A percentile compares a stretch with the other conserved stretches of the same genome.
These are phyloP conservation scores for Candida sphagnicola DNA, from an alignment of 805 yeast species.

Conservation along the genomic window DNA sequence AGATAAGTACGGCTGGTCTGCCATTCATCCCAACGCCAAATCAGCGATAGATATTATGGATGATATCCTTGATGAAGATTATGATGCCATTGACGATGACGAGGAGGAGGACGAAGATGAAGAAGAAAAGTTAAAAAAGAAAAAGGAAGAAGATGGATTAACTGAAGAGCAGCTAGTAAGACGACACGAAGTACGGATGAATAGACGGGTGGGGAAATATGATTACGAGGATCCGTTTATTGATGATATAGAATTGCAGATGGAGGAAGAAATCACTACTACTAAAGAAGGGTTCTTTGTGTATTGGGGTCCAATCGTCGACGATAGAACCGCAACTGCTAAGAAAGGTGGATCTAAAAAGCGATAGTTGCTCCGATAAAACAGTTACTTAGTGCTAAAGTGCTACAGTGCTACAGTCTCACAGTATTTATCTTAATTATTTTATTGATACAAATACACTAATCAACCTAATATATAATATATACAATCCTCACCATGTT, in stretches of 20 bases:
- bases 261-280: conserved; percentile 91
- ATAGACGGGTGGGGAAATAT: conserved; percentile 83
- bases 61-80: conserved; percentile 29
- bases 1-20: conserved; percentile 79
- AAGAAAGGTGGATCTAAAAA: conserved; percentile 25
- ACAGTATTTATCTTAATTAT: too few relatives aligned
- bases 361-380: too few relatives aligned
- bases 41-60: conserved; percentile 51
- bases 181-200: conserved; percentile 45
- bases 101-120: conserved; percentile 24
- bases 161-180: conserved; percentile 42
- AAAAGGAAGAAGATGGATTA: conserved; percentile 22
- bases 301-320: conserved; percentile 86
- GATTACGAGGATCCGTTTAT: conserved; percentile 93
- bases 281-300: conserved; percentile 96
- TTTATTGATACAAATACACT: too few relatives aligned
- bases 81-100: conserved; percentile 23
- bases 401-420: too few relatives aligned
- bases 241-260: conserved; percentile 85
- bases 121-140: conserved; percentile 10
- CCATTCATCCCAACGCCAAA: conserved; percentile 62
- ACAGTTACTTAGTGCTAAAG: too few relatives aligned
- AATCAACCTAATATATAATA: too few relatives aligned
- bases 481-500: background rate
- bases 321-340: conserved; percentile 29